phyloP scores from a whole-genome alignment of 331 rosid genomes.

The Malus hybrid region DNA sequence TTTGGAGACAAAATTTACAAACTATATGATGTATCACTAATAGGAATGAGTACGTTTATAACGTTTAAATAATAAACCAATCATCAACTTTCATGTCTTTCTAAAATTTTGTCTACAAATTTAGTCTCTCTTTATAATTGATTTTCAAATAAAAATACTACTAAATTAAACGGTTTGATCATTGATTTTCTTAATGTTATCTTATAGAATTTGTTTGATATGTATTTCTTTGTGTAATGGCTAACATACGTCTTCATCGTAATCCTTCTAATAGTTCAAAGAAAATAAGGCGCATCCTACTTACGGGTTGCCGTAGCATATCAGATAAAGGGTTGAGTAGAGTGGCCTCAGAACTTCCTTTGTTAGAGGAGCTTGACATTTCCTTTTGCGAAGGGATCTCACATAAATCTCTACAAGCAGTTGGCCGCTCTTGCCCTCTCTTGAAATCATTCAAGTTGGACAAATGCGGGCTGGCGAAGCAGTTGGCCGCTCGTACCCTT shows the following conservation, averaged over 20 bases:
- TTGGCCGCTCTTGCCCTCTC: conserved; percentile 25
- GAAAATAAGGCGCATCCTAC: background rate
- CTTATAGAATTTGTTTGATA: no score
- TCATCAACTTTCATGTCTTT: no score
- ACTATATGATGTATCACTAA: no score
- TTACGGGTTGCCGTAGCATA: conserved; percentile 7
- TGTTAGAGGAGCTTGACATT: conserved; percentile 30
- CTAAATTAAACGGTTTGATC: no score
- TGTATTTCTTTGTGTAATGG: background rate
- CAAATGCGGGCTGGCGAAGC: background rate
- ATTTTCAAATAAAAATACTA: no score
- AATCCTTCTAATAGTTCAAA: background rate
- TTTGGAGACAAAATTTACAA: no score
- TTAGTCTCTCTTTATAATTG: no score
- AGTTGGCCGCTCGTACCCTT: conserved; percentile 25
- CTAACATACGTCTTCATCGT: background rate
- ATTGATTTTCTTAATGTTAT: background rate
- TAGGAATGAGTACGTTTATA: no score
- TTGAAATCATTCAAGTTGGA: conserved; percentile 16
- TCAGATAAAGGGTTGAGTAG: conserved; percentile 15
- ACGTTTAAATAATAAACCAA: no score
- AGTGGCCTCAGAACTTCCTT: conserved; percentile 18
- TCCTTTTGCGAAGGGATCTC: background rate
- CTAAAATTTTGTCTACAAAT: no score
- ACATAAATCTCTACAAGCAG: conserved; percentile 1